Base-by-base conservation (phyloP, 1,284 basidiomycete species). In the Coriolopsis trogii region DNA sequence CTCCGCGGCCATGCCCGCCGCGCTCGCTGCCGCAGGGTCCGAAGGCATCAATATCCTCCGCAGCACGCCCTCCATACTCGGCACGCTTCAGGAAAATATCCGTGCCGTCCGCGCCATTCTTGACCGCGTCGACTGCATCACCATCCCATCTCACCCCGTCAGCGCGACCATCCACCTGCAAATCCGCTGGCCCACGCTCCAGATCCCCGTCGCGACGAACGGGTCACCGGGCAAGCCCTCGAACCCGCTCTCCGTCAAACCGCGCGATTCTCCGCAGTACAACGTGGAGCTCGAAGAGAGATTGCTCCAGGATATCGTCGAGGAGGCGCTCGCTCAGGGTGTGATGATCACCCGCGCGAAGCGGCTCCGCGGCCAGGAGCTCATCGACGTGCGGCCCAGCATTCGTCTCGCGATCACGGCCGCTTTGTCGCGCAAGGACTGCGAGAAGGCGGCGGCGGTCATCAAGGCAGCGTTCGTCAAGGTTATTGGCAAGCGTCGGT, bases 1-100 rank as follows among this genome's bases (percentile, higher is more conserved):
- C 76, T 98, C 96, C 1, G 97, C 97, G 8, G 88, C 96, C 1
- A 85, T 97, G 72, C 97, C 97, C 0, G 85, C 94, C 1, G 80
- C 97, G 46, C 84, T 98, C 42, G 89, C 93, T 13, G 93, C 93
- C 55, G 87, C 90, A 55, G 91, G 87, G 1, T 93, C 91, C 0
- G 87, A 93, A 62, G 91, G 87, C 8, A 91, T 98, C 66, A 81
- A 82, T 58, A 82, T 91, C 58, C 78, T 98, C 51, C 80, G 81
- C 38, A 80, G 80, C 49, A 82, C 85, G 3, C 93, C 94, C 0
- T 85, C 85, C 3, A 80, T 93, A 53, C 80, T 96, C 58, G 72
- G 77, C 25, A 74, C 78, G 3, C 84, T 98, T 0, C 91, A 91
- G 58, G 87, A 93, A 49, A 98, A 98, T 70, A 73, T 92, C 38